A percentile compares a stretch with the other conserved stretches of the same genome.
Conservation (phyloP, 768 basidiomycete species). For the Tricholoma sp. region DNA sequence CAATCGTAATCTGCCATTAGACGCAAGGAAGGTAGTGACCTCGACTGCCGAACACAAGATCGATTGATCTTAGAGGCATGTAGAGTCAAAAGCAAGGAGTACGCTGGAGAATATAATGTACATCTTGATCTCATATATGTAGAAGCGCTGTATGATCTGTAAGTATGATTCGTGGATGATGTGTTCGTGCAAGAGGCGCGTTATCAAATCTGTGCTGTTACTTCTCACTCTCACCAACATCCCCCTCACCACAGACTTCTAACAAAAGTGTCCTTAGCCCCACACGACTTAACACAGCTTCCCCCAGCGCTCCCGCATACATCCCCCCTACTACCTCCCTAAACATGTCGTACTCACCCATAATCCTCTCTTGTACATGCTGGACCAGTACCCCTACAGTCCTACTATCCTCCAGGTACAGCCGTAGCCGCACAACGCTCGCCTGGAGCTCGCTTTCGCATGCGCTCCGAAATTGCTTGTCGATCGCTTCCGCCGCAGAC, state of each 20-base stretch:
- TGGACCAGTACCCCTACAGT: conserved; percentile 75
- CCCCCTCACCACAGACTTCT: conserved; percentile 26
- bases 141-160: too few species aligned
- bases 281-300: conserved; percentile 27
- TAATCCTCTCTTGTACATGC: conserved; percentile 70
- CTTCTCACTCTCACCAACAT: not conserved
- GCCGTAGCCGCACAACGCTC: conserved; percentile 51
- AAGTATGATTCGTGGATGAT: too few species aligned
- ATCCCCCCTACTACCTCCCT: conserved; percentile 54
- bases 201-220: not conserved
- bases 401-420: conserved; percentile 78
- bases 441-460: conserved; percentile 53
- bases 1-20: too few species aligned
- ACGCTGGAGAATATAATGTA: too few species aligned
- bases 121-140: too few species aligned
- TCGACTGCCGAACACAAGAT: too few species aligned
- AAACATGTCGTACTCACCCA: conserved; percentile 72
- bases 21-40: too few species aligned
- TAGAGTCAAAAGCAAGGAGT: too few species aligned
- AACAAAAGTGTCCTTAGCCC: conserved; percentile 35
- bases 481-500: conserved; percentile 40
- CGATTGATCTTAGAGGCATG: too few species aligned
- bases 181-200: too few species aligned
- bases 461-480: conserved; percentile 49
- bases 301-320: conserved; percentile 31